Evolutionary conservation across 768 basidiomycete genomes (phyloP), one percentile per base, ranked within the genome.

Genomic region (Boletus huronensis): DNA sequence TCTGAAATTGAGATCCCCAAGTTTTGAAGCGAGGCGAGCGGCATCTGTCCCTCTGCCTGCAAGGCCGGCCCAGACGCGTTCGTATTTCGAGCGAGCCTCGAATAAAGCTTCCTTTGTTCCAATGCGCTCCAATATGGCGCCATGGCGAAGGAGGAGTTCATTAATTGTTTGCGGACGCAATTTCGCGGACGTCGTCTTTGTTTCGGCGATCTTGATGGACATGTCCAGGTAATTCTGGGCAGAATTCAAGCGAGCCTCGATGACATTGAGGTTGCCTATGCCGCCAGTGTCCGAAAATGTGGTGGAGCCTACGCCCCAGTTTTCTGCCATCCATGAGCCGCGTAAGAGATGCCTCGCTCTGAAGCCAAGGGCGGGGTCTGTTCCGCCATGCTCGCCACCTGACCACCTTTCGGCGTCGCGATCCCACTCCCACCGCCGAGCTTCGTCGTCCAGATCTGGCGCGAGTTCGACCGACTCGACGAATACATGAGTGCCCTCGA

Each of bases 301-400:
- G 50, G 72, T 72, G 25, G 77, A 69, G 7, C 79, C 80, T 10
- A 74, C 72, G 17, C 82, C 83, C 84, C 87, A 87, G 57, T 86
- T 74, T 53, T 81, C 77, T 0, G 82, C 81, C 71, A 85, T 83
- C 87, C 88, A 91, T 13, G 88, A 86, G 29, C 79, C 78, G 32
- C 88, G 82, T 1, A 87, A 70, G 39, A 79, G 77, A 65, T 86
- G 82, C 26, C 85, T 74, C 21, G 77, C 86, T 60, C 72, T 74
- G 64, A 80, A 77, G 3, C 87, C 84, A 9, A 90, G 71, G n/a
- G 72, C 79, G 5, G 84, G 77, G 66, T 90, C 87, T n/a, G 88
- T 90, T 44, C 88, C 89, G 6, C 84, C 85, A 31, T 26, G 73
- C 55, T 60, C 72, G 45, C 82, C 76, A 23, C 79, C 83, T 8